Conservation (phyloP, 495 filamentous ascomycete species). For the Xylaria telfairii region DNA sequence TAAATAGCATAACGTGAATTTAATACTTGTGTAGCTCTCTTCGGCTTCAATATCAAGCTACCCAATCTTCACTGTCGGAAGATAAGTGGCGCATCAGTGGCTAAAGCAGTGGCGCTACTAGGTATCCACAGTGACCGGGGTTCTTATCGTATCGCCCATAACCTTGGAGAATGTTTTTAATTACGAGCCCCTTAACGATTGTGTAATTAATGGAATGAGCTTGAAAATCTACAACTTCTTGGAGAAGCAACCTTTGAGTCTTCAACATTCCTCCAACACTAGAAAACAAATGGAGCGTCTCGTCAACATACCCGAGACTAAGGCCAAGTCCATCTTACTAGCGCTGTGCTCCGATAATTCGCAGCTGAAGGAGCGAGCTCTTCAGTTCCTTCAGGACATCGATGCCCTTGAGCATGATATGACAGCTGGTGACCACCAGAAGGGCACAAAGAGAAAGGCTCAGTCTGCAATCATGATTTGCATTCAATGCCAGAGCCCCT, state of each 20-base stretch:
- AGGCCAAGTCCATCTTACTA: neutral
- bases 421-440: neutral
- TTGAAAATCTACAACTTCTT: neutral
- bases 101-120: too few relatives aligned
- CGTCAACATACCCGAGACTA: neutral
- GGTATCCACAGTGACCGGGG: too few relatives aligned
- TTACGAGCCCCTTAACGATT: too few relatives aligned
- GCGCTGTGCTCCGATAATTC: neutral
- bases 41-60: too few relatives aligned
- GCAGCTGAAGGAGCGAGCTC: neutral
- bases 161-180: too few relatives aligned
- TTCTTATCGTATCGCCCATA: too few relatives aligned
- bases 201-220: too few relatives aligned
- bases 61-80: too few relatives aligned
- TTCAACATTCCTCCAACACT: neutral
- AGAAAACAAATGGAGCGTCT: neutral
- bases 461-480: neutral
- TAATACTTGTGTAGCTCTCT: too few relatives aligned
- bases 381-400: neutral
- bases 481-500: slow-evolving; percentile 1
- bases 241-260: too few relatives aligned
- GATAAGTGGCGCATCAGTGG: too few relatives aligned
- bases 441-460: neutral
- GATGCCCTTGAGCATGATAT: neutral
- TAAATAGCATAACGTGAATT: too few relatives aligned